Evolutionary conservation across 345 rosid genomes (phyloP), one percentile per base, ranked within the genome.

Genomic region (Anastatica hierochuntica): DNA sequence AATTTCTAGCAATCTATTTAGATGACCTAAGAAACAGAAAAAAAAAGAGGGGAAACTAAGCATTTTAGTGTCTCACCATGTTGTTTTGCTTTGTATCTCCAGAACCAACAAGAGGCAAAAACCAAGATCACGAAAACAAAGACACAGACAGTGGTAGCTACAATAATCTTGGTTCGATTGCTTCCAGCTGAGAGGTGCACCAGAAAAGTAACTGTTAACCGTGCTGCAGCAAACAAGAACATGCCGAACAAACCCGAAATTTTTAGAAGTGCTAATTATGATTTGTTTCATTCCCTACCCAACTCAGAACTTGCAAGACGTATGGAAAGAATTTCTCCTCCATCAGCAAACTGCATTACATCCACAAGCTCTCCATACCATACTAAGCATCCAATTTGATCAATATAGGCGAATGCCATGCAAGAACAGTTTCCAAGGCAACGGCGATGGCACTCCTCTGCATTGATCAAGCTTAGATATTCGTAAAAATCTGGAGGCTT

Each of bases 371-470:
- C 51, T 14, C 49, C 23, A 10, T 12, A 20, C 74, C 74, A 64
- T 8, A 64, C 60, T 34, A 63, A 30, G 31, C 74, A 70, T 7
- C 74, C 74, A 29, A 60, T 68, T 14, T 47, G 58, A 10, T 41
- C 46, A 17, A 60, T 30, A 33, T 47, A 60, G 10, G 72, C 4
- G 56, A 39, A 68, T 10, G 70, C 74, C 12, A 14, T 31, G 17
- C 70, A 70, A 42, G 74, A 70, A 53, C 74, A 70, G 49, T 70
- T 70, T 8, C 61, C 49, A 33, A 59, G 60, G 23, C 66, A 67
- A 19, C 43, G 42, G 49, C 59, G 21, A 4, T 36, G 50, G 38
- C 65, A 58, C 4, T 63, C 66, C 9, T 16, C 40, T 21, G 17
- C 14, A 48, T 53, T 27, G 36, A 70, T 14, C 45, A 61, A 47